Percentiles rank a stretch among this genome's conserved stretches.
These are phyloP conservation scores for Gonium pectorale DNA, from an alignment of 139 green algal species.

Conservation along the genomic window DNA sequence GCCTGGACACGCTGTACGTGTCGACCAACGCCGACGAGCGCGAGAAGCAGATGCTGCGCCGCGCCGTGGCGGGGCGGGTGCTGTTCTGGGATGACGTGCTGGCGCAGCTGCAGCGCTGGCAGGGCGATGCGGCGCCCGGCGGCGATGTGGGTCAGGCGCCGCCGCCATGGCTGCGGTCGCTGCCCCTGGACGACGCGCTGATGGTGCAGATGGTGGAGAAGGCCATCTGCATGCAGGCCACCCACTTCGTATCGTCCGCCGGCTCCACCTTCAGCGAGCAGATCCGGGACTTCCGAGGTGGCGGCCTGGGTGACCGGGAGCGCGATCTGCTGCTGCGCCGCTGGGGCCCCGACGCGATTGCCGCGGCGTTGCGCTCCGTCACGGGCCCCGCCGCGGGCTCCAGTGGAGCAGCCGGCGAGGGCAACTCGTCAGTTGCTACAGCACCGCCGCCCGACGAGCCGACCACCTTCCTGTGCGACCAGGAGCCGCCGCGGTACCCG, in stretches of 20 bases:
- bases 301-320: constrained; percentile 21
- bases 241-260: constrained; percentile 5
- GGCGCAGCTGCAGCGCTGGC: constrained; percentile 5
- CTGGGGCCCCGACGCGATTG: too few relatives aligned
- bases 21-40: constrained; percentile 38
- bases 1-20: constrained; percentile 29
- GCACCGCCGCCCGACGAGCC: background rate
- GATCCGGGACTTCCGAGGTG: constrained; percentile 39
- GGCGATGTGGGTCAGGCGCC: background rate
- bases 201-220: constrained; percentile 55
- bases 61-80: background rate
- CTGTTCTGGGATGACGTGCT: constrained; percentile 40
- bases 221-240: constrained; percentile 45
- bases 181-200: constrained; percentile 20
- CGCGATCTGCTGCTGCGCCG: background rate
- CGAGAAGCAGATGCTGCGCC: constrained; percentile 41
- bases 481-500: background rate
- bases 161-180: background rate
- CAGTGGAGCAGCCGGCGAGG: too few relatives aligned
- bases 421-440: too few relatives aligned
- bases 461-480: background rate
- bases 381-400: too few relatives aligned
- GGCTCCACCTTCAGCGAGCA: constrained; percentile 45
- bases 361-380: too few relatives aligned
- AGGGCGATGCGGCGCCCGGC: background rate